Percentiles rank a stretch among this genome's conserved stretches.
phyloP scores from a whole-genome alignment of 2,329 filamentous ascomycete species.

The Colletotrichum salicis region DNA sequence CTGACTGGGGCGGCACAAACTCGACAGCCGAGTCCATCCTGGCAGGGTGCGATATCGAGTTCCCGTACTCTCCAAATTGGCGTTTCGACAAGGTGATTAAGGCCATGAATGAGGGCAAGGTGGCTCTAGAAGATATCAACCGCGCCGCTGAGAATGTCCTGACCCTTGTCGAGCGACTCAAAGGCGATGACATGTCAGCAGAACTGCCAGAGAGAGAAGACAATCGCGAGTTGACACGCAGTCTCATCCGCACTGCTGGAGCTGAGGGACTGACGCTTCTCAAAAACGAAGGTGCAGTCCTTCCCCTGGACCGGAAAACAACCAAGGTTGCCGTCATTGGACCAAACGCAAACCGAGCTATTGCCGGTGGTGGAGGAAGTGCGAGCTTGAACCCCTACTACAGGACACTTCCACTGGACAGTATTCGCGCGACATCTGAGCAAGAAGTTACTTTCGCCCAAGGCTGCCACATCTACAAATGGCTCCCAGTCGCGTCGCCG shows the following conservation, averaged over 20 bases:
- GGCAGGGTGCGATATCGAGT: conserved; percentile 68
- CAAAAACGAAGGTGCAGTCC: conserved; percentile 69
- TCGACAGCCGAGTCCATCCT: conserved; percentile 65
- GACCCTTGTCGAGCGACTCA: conserved; percentile 69
- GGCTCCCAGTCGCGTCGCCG: conserved; percentile 70
- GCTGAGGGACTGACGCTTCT: conserved; percentile 71
- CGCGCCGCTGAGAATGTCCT: conserved; percentile 69
- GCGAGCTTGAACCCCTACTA: conserved; percentile 77
- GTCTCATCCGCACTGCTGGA: conserved; percentile 69
- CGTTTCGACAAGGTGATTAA: conserved; percentile 66
- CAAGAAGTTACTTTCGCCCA: conserved; percentile 69
- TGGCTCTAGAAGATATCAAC: conserved; percentile 63
- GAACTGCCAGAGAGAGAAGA: conserved; percentile 69
- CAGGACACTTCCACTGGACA: conserved; percentile 71
- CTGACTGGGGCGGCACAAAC: conserved; percentile 69
- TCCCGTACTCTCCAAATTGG: conserved; percentile 66
- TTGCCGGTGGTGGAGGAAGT: conserved; percentile 75
- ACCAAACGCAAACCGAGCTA: conserved; percentile 73
- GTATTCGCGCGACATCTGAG: conserved; percentile 65
- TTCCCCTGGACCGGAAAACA: conserved; percentile 66
- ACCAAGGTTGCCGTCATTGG: conserved; percentile 74
- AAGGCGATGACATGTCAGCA: conserved; percentile 66
- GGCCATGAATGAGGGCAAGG: conserved; percentile 59
- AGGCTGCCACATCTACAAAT: conserved; percentile 73
- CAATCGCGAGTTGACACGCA: conserved; percentile 66